Conservation (phyloP, 2,329 filamentous ascomycete genomes). For the Clarireedia monteithiana region DNA sequence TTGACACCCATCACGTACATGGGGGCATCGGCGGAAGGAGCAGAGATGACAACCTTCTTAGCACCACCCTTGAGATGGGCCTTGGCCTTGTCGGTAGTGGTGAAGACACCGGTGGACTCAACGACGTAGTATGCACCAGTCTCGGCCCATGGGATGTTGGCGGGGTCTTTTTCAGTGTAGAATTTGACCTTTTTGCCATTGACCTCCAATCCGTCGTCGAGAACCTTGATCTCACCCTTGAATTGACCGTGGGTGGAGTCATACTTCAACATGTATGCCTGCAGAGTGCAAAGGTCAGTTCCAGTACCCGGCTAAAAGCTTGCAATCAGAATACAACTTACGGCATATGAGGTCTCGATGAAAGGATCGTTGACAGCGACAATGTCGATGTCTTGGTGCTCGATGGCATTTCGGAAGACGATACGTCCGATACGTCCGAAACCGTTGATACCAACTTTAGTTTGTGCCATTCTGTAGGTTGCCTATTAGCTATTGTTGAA, state of each 20-base stretch:
- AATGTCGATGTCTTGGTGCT: slow-evolving; percentile 83
- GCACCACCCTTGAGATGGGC: slow-evolving; percentile 93
- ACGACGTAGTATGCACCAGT: slow-evolving; percentile 89
- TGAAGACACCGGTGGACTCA: slow-evolving; percentile 98
- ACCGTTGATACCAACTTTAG: slow-evolving; percentile 96
- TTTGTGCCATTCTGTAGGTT: slow-evolving; percentile 37
- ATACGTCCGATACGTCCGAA: slow-evolving; percentile 99
- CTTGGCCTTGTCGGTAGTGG: slow-evolving; percentile 91
- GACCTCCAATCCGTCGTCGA: slow-evolving; percentile 65
- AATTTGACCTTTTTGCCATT: slow-evolving; percentile 94
- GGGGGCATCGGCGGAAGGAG: slow-evolving; percentile 88
- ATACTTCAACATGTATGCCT: slow-evolving; percentile 99
- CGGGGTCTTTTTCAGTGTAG: slow-evolving; percentile 87
- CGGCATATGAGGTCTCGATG: slow-evolving; percentile 96
- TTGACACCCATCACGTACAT: slow-evolving; percentile 99
- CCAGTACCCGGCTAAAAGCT: neutral
- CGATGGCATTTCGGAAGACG: slow-evolving; percentile 94
- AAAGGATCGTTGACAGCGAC: slow-evolving; percentile 99
- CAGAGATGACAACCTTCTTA: slow-evolving; percentile 96
- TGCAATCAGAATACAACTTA: slow-evolving; percentile 45
- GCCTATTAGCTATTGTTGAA: slow-evolving; percentile 15
- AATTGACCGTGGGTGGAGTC: slow-evolving; percentile 95
- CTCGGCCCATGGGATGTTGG: slow-evolving; percentile 82
- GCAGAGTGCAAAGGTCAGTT: slow-evolving; percentile 15
- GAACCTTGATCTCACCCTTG: slow-evolving; percentile 79